Conservation (phyloP, 2,329 filamentous ascomycete genomes). For the Microdochium paspali region DNA sequence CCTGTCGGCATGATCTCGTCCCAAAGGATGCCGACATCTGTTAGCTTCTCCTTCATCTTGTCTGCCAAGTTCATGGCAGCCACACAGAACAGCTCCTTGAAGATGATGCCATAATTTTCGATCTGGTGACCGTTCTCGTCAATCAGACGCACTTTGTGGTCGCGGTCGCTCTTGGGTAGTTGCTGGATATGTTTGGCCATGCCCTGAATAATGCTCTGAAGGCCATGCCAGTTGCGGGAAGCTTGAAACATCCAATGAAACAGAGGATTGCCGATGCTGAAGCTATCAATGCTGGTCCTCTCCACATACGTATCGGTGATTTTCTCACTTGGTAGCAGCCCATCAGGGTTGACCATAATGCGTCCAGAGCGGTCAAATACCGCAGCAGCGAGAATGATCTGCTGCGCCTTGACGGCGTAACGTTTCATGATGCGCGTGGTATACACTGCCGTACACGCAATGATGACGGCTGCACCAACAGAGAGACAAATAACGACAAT, state of each 20-base stretch:
- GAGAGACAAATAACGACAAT: conserved; percentile 65
- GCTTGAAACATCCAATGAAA: conserved; percentile 85
- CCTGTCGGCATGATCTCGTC: conserved; percentile 67
- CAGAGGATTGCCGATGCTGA: conserved; percentile 66
- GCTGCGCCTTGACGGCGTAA: conserved; percentile 50
- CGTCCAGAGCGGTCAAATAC: conserved; percentile 59
- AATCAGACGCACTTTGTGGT: conserved; percentile 33
- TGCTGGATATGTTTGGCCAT: conserved; percentile 64
- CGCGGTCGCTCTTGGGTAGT: conserved; percentile 28
- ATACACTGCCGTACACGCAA: conserved; percentile 45
- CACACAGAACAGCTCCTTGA: conserved; percentile 76
- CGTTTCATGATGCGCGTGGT: conserved; percentile 41
- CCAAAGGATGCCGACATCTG: conserved; percentile 60
- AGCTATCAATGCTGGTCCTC: conserved; percentile 61
- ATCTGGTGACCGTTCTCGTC: conserved; percentile 48
- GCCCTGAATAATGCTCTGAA: conserved; percentile 57
- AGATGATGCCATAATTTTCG: conserved; percentile 63
- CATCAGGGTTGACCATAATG: conserved; percentile 61
- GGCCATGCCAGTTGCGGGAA: conserved; percentile 64
- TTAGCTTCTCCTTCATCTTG: conserved; percentile 52
- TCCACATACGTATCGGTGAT: conserved; percentile 72
- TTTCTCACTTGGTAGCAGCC: conserved; percentile 60
- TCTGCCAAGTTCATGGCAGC: conserved; percentile 67
- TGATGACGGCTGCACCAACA: conserved; percentile 48
- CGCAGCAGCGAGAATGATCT: conserved; percentile 49